Base-by-base conservation (phyloP, 371 early-diverging fungal species). In the Apophysomyces sp. region DNA sequence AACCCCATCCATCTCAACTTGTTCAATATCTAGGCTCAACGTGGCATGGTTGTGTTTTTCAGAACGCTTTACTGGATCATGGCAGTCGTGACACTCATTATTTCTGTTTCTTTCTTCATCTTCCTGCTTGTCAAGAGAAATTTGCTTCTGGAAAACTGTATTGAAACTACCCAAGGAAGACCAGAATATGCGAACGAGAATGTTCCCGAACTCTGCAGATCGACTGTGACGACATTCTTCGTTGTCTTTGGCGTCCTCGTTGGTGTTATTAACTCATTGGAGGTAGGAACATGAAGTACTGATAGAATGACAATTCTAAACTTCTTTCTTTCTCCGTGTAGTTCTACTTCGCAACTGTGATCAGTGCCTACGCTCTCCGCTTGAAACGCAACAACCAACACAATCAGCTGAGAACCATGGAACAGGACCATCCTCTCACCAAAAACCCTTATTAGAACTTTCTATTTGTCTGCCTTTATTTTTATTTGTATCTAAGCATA, bases 341-440 rank as follows among this genome's bases (percentile, higher is more conserved):
- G 67, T 12, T 66, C 24, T 66, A 66, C 37, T 66, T 66, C 49
- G 67, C 62, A 6, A 58, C 62, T 4, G 37, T 56, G 29, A 61
- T 68, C 28, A 60, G 58, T 61, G 65, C 65, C 1, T 68, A 68
- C 51, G 65, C 65, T 24, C 40, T 53, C 44, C 16, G 65, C 36
- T 34, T 68, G 24, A 64, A 61, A 30, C 49, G 24, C 9, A 16
- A 21, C 24, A 24, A 44, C 49, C 49, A 44, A 21, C 49, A 44
- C 21, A 21, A 44, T 5, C 49, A 44, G 24, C 24, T 44, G 21
- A 16, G 49, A 44, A 44, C 49, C 6, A 44, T 44, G 49, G 49
- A 44, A 21, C 49, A 44, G 24, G 49, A 44, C n/a, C 21, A 44
- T 44, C 49, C 49, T 9, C 27, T 44, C 21, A 21, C 49, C 24